phyloP scores from a whole-genome alignment of 805 yeast genomes.

The Nakazawaea pomicola region DNA sequence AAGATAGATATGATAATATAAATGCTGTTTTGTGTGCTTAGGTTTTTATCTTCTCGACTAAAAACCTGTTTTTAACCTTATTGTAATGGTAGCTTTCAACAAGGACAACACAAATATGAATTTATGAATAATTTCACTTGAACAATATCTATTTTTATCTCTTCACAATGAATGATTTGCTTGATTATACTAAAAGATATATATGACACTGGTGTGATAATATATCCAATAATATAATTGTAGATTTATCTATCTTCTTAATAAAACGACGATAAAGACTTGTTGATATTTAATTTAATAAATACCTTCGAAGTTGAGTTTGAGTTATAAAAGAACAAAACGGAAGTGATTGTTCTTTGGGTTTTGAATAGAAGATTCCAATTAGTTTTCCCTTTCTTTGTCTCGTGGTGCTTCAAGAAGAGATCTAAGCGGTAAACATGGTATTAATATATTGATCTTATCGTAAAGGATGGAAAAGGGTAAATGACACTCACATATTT shows the following conservation, averaged over 20 bases:
- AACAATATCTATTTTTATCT: not conserved
- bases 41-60: not conserved
- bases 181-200: no score
- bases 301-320: conserved; percentile 10
- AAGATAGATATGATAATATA: not conserved
- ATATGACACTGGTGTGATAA: no score
- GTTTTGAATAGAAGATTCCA: no score
- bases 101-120: conserved; percentile 12
- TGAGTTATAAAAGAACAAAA: not conserved
- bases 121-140: no score
- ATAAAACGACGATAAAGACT: conserved; percentile 4
- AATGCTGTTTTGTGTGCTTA: conserved; percentile 10
- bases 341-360: not conserved
- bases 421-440: no score
- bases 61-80: conserved; percentile 9
- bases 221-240: not conserved
- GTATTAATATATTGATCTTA: no score
- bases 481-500: no score
- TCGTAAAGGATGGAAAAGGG: no score
- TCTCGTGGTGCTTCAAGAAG: no score
- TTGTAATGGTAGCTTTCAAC: conserved; percentile 1
- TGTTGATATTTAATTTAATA: conserved; percentile 16
- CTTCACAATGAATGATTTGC: conserved; percentile 7
- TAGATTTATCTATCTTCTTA: not conserved
- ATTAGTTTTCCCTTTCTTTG: no score